A percentile compares a stretch with the other conserved stretches of the same genome.
phyloP scores from a whole-genome alignment of 805 yeast species.

The Cyberlindnera euphorbiae region DNA sequence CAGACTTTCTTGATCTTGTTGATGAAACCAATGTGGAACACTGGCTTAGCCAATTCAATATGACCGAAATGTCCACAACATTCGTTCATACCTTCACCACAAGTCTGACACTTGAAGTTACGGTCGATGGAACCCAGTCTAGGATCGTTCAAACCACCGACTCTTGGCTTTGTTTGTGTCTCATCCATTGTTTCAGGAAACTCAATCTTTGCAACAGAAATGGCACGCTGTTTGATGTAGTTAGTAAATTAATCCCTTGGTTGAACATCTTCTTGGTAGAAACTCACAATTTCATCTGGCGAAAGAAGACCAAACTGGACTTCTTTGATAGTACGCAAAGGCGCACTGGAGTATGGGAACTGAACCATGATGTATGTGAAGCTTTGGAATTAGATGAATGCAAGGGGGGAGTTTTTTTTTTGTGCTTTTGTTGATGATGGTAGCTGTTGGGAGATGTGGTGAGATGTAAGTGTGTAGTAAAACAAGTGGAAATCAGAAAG shows the following conservation, averaged over 20 bases:
- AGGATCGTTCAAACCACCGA: slow-evolving; percentile 96
- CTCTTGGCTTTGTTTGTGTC: slow-evolving; percentile 88
- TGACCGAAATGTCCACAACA: slow-evolving; percentile 99
- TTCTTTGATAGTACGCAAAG: slow-evolving; percentile 94
- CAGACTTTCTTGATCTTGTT: slow-evolving; percentile 91
- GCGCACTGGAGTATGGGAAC: slow-evolving; percentile 97
- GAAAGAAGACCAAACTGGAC: slow-evolving; percentile 97
- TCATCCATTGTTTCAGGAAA: slow-evolving; percentile 99
- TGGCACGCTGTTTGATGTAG: too few relatives aligned
- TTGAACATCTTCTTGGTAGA: too few relatives aligned
- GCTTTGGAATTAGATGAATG: not conserved
- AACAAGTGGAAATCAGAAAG: too few relatives aligned
- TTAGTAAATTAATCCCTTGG: too few relatives aligned
- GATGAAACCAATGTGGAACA: slow-evolving; percentile 93
- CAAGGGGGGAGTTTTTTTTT: slow-evolving; percentile 4
- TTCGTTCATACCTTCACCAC: slow-evolving; percentile 99
- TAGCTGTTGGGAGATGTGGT: too few relatives aligned
- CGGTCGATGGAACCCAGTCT: slow-evolving; percentile 96
- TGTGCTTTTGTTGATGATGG: not conserved
- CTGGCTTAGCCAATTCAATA: slow-evolving; percentile 97
- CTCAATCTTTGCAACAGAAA: slow-evolving; percentile 95
- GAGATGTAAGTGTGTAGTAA: too few relatives aligned
- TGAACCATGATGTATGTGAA: slow-evolving; percentile 30
- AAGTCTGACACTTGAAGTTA: slow-evolving; percentile 96
- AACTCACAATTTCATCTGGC: slow-evolving; percentile 80